These are phyloP conservation scores for Grosmannia clavigera DNA, from an alignment of 2,329 filamentous ascomycete genomes.

Conservation along the genomic window DNA sequence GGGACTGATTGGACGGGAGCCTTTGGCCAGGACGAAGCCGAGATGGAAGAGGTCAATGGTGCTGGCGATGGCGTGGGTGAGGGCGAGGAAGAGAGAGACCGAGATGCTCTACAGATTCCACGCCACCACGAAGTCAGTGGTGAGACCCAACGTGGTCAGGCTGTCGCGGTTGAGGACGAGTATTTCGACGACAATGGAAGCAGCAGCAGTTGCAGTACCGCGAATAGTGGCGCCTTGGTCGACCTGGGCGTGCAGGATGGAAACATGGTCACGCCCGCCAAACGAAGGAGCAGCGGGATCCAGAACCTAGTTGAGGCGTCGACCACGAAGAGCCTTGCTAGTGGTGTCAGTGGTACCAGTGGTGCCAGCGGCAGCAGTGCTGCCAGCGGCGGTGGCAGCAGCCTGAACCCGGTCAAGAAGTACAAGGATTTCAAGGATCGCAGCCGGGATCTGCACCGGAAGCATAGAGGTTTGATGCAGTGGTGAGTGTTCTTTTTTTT, in stretches of 20 bases:
- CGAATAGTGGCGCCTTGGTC: not conserved
- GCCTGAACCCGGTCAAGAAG: constrained; percentile 37
- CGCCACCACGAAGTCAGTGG: no score
- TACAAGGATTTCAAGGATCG: constrained; percentile 53
- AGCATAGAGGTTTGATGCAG: constrained; percentile 86
- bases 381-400: not conserved
- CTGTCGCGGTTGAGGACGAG: not conserved
- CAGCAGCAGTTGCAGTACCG: not conserved
- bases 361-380: not conserved
- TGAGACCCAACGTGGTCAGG: no score
- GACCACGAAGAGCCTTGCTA: not conserved
- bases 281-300: not conserved
- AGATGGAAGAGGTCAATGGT: constrained; percentile 19
- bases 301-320: not conserved
- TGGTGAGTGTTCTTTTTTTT: constrained; percentile 40
- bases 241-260: not conserved
- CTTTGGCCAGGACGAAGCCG: constrained; percentile 64
- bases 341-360: not conserved
- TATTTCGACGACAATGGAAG: constrained; percentile 4
- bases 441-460: constrained; percentile 66
- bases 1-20: constrained; percentile 81
- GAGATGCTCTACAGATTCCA: constrained; percentile 2
- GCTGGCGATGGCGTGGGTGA: constrained; percentile 11
- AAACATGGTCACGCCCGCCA: not conserved
- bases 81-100: constrained; percentile 7